Evolutionary conservation across 2,329 filamentous ascomycete species (phyloP), one percentile per base, ranked within the genome.

Genomic region (Alternaria alternata): DNA sequence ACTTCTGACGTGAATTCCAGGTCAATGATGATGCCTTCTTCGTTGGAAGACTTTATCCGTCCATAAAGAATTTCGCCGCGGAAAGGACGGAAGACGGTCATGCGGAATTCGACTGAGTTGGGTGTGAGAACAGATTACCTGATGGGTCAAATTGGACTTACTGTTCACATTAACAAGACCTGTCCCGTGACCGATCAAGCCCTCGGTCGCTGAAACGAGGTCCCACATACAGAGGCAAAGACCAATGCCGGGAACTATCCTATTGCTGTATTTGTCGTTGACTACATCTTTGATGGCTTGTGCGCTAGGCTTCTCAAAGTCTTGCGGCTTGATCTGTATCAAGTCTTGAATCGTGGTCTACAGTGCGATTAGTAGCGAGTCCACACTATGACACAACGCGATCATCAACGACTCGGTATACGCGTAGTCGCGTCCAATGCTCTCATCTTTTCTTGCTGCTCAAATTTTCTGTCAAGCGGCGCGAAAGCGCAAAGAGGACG

Each of bases 1-100:
- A 99, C 93, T 65, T 98, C 94, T 69, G 94, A 91, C 70, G 97
- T 99, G 78, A 99, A 99, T 64, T 97, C 92, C 4, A 94, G 90
- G 49, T 89, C 88, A 61, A 98, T 84, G 71, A 89, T 88, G 71
- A 96, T 92, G 38, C 91, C 93, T 2, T 89, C 82, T 7, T 88
- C 84, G 1, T 86, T 90, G 36, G 89, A 89, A 66, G 88, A 89
- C 65, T 89, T 89, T 78, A 99, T 97, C 66, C 89, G 90, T 16
- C 92, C 95, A 44, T 92, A 84, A 72, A 99, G 86, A 61, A 97
- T 92, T 77, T 99, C 95, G 48, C 93, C 92, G 75, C 96, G 96
- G 83, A 97, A 98, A 0, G 95, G 95, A 24, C 95, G 89, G 78
- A 98, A 99, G 30, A 99, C 93, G 18, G 97, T 85, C 74, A 99